Evolutionary conservation across 768 basidiomycete genomes (phyloP), one percentile per base, ranked within the genome.

Genomic region (Podaxis pistillaris): DNA sequence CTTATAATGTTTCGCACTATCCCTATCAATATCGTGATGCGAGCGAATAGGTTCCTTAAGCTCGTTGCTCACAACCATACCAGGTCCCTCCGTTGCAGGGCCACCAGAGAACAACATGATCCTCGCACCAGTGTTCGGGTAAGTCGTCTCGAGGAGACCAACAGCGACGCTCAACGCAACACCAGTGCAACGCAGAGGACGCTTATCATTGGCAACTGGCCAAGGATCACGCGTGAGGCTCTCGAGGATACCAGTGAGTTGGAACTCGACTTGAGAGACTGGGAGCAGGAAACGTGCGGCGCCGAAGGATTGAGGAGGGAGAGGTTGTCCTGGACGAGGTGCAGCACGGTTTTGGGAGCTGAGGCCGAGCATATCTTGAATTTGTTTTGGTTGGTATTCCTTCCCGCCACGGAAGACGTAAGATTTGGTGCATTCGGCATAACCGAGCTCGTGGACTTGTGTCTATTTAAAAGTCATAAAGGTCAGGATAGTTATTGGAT

Each of bases 321-420:
- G 81, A 6, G 91, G 88, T 66, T 93, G 91, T 1, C 91, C 93
- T 4, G 92, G 90, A 44, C 92, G 91, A 56, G 93, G 93, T 2
- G 92, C 91, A 19, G 91, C 92, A 24, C 92, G 89, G 66, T 86
- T 84, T 66, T 87, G 87, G 2, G 89, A 82, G 69, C 84, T 87
- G 49, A 98, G 83, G 26, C 91, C 93, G 46, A 98, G 90, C 96
- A 99, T 98, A 69, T 98, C 96, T 74, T 94, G 93, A 67, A 98
- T 98, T 67, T 97, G 94, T 78, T 98, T 98, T 44, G 93, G 88
- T 60, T 88, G 76, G 72, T 99, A 98, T 69, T 99, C 97, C 76
- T 98, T 99, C 12, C 90, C 92, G 49, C 97, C 97, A 28, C 96
- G 90, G 87, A 99, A 99, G 61, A 98, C 97, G 74, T 97, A 98